Conservation (phyloP, 2,329 filamentous ascomycete genomes). For the Penicillium concentricum region DNA sequence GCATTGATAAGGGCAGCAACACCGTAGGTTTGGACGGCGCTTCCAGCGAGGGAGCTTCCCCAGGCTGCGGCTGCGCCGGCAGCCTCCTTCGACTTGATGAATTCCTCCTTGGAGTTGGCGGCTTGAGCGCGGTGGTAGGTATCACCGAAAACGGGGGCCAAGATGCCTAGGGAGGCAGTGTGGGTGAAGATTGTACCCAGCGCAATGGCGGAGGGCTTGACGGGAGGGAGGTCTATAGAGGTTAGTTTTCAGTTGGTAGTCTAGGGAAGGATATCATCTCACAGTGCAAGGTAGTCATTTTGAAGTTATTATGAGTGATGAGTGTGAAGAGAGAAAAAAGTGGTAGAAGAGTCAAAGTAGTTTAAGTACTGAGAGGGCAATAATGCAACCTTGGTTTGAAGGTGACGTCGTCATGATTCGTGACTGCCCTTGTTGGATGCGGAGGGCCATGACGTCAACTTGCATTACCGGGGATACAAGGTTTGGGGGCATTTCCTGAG, state of each 20-base stretch:
- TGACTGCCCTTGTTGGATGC: not conserved
- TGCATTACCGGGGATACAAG: not conserved
- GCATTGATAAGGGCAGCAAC: constrained; percentile 90
- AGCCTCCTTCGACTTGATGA: constrained; percentile 89
- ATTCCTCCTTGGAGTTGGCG: constrained; percentile 94
- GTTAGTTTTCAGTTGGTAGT: not conserved
- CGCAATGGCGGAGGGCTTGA: constrained; percentile 97
- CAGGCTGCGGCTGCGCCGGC: constrained; percentile 82
- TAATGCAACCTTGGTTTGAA: constrained; percentile 3
- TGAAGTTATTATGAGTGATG: not conserved
- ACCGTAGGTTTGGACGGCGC: constrained; percentile 83
- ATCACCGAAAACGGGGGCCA: constrained; percentile 87
- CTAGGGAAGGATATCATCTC: not conserved
- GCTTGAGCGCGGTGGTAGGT: constrained; percentile 90
- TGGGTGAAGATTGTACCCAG: constrained; percentile 96
- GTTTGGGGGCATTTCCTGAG: not conserved
- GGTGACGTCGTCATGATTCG: constrained; percentile 14
- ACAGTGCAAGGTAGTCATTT: constrained; percentile 10
- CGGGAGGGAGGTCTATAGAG: constrained; percentile 66
- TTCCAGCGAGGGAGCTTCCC: constrained; percentile 87
- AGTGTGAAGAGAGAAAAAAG: not conserved
- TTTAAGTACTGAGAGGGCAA: constrained; percentile 2
- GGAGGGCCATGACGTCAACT: constrained; percentile 11
- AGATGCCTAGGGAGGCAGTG: constrained; percentile 80
- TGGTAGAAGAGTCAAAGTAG: not conserved